phyloP scores from a whole-genome alignment of 148 eudicot genomes.

The Camellia lanceoleosa region DNA sequence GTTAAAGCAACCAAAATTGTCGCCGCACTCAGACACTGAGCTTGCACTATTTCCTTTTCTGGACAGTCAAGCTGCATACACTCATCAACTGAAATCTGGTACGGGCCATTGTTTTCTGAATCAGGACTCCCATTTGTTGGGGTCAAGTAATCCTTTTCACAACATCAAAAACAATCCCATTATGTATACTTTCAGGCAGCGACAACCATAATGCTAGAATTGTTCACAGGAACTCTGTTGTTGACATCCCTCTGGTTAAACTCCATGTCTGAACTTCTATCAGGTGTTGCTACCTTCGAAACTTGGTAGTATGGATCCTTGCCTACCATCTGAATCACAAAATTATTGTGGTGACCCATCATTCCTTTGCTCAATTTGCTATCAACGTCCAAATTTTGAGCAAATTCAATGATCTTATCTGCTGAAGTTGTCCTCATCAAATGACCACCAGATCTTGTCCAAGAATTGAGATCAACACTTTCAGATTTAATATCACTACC shows the following conservation, averaged over 20 bases:
- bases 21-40: constrained; percentile 63
- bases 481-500: constrained; percentile 90
- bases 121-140: constrained; percentile 56
- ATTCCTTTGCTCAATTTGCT: constrained; percentile 33
- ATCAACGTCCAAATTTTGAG: constrained; percentile 63
- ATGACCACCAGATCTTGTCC: constrained; percentile 97
- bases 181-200: constrained; percentile 67
- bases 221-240: constrained; percentile 22
- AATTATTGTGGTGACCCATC: constrained; percentile 35
- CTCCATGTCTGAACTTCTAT: constrained; percentile 48
- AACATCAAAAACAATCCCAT: constrained; percentile 73
- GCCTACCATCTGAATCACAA: constrained; percentile 28
- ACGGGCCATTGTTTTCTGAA: constrained; percentile 34
- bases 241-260: constrained; percentile 42
- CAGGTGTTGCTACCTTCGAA: constrained; percentile 46
- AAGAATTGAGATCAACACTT: constrained; percentile 48
- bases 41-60: constrained; percentile 58
- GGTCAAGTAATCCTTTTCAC: constrained; percentile 63
- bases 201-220: constrained; percentile 57
- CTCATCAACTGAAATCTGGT: constrained; percentile 48
- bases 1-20: constrained; percentile 14
- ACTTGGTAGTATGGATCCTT: constrained; percentile 33
- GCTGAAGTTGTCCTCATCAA: constrained; percentile 93
- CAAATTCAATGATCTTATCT: constrained; percentile 59
- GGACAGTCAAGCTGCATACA: constrained; percentile 64